These are phyloP conservation scores for Gomphus bonarii DNA, from an alignment of 1,284 basidiomycete genomes.

Conservation along the genomic window DNA sequence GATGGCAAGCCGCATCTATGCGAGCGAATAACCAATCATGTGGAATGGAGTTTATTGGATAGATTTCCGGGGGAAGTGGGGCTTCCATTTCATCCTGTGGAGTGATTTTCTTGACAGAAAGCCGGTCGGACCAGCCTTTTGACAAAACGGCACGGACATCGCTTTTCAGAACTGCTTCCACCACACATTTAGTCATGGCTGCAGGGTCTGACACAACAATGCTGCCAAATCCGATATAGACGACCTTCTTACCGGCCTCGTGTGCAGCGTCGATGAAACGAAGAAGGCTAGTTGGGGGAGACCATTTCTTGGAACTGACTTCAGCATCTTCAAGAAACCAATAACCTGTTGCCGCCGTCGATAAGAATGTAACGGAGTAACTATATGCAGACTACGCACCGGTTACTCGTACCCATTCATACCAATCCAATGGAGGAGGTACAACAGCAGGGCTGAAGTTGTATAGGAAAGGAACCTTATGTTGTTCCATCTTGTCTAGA, in stretches of 20 bases:
- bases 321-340: conserved; percentile 94
- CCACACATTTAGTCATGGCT: conserved; percentile 82
- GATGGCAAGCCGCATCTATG: conserved; percentile 94
- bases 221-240: conserved; percentile 98
- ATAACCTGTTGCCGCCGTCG: conserved; percentile 49
- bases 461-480: conserved; percentile 96
- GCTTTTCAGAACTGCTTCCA: conserved; percentile 78
- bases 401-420: conserved; percentile 95
- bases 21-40: conserved; percentile 95
- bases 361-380: conserved; percentile 1
- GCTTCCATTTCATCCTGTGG: conserved; percentile 55
- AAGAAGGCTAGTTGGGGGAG: conserved; percentile 69
- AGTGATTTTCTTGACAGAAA: conserved; percentile 50
- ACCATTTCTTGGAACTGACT: conserved; percentile 80
- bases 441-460: conserved; percentile 90
- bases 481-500: conserved; percentile 88
- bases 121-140: conserved; percentile 95
- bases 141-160: conserved; percentile 88
- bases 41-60: conserved; percentile 78
- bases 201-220: conserved; percentile 94
- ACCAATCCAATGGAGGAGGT: conserved; percentile 92
- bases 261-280: conserved; percentile 77
- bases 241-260: conserved; percentile 72
- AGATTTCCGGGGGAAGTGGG: conserved; percentile 69
- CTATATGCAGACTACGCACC: conserved; percentile 36